Evolutionary conservation across 441 rosid genomes (phyloP).

Genomic region (Sinapis alba): DNA sequence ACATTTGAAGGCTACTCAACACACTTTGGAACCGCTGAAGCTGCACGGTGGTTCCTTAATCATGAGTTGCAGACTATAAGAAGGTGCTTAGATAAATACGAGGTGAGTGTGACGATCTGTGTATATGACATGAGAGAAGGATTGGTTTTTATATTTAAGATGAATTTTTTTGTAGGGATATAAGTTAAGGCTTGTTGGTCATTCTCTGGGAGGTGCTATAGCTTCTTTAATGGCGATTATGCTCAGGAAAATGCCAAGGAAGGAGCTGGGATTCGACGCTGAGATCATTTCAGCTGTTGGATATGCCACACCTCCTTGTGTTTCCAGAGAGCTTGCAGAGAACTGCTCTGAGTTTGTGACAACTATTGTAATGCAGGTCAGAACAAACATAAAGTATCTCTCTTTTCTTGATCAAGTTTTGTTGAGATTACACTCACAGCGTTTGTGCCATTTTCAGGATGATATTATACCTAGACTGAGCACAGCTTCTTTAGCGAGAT

Average conservation of each 20-base stretch:
- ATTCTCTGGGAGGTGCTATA: slow-evolving; percentile 92
- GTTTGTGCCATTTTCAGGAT: slow-evolving; percentile 51
- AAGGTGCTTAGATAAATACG: slow-evolving; percentile 64
- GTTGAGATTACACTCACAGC: slow-evolving; percentile 4
- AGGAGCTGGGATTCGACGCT: slow-evolving; percentile 80
- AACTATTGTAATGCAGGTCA: slow-evolving; percentile 87
- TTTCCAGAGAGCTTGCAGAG: slow-evolving; percentile 82
- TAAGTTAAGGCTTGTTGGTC: slow-evolving; percentile 92
- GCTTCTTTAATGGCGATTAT: slow-evolving; percentile 86
- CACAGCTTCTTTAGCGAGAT: slow-evolving; percentile 70
- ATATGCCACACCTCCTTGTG: slow-evolving; percentile 88
- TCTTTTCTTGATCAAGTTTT: slow-evolving; percentile 16
- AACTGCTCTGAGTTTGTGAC: slow-evolving; percentile 76
- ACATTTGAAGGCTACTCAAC: slow-evolving; percentile 88
- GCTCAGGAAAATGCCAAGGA: slow-evolving; percentile 65
- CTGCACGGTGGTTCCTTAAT: slow-evolving; percentile 89
- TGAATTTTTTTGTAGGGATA: slow-evolving; percentile 53
- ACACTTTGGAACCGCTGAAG: slow-evolving; percentile 95
- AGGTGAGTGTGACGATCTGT: slow-evolving; percentile 50
- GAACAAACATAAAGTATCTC: background rate
- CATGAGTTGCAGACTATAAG: slow-evolving; percentile 75
- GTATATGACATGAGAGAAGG: background rate
- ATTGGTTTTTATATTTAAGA: slow-evolving; percentile 15
- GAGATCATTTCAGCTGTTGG: slow-evolving; percentile 78
- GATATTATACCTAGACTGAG: slow-evolving; percentile 88